Base-by-base conservation (phyloP, 257 asterid genomes). In the Cynanchum wilfordii region DNA sequence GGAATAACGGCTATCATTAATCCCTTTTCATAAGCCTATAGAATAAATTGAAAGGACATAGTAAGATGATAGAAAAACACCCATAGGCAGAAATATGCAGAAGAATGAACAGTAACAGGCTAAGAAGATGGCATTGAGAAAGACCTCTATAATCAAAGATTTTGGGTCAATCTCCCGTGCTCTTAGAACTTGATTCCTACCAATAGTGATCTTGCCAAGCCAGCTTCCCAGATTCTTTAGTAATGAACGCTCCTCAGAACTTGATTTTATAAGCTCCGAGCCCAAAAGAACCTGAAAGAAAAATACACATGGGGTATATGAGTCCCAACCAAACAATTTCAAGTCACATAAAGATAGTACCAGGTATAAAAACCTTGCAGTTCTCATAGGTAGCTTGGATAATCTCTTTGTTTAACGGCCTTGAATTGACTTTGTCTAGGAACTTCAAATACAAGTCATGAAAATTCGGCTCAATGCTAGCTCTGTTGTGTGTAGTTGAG, bases 1-100 rank as follows among this genome's bases (percentile, higher is more conserved):
- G 99, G 99, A 87, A 95, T 89, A 54, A 90, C 92, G 57, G 99
- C 99, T 77, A 95, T 95, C 99, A 95, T 92, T 74, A 95, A 88
- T 44, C 99, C 99, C 83, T 84, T 95, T 77, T 82, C 96, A 78
- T 95, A 95, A 52, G 99, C 98, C 98, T 93, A 83, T 73, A 80
- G 81, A 79, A 69, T 68, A 75, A 66, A n/a, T 51, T 17, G 24
- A 4, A 59, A 12, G 0, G 16, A 38, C 47, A 17, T 13, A 6
- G 49, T 56, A 17, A 33, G 29, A 19, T 36, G 17, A 36, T 9
- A 36, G 29, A 36, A 36, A 17, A 17, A 36, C 8, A 55, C 38
- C 60, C 57, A n/a, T 12, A 27, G 13, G 55, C 20, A 68, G 38
- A 30, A 10, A 49, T 42, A 54, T 19, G 42, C 44, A 42, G 60